phyloP scores from a whole-genome alignment of 768 basidiomycete genomes.

The Fomitopsis serialis region DNA sequence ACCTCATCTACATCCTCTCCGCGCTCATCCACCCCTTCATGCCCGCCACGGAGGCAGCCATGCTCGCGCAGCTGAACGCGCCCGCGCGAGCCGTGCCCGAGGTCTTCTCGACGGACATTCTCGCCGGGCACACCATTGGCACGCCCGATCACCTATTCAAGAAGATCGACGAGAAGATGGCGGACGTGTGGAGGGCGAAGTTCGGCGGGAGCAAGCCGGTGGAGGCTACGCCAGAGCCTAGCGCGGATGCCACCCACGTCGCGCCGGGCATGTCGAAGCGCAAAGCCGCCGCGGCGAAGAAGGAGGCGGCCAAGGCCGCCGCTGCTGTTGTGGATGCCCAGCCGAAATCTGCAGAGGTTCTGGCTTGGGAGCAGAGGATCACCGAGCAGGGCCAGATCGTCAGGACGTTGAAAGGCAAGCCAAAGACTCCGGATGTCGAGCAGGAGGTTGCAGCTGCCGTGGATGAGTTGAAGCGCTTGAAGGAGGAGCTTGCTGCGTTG shows the following conservation, averaged over 20 bases:
- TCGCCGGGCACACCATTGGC: slow-evolving; percentile 82
- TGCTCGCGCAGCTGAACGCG: slow-evolving; percentile 85
- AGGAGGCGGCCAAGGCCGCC: slow-evolving; percentile 40
- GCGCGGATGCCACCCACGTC: slow-evolving; percentile 34
- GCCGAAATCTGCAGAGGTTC: slow-evolving; percentile 68
- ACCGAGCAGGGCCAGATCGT: slow-evolving; percentile 73
- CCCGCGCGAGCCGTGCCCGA: slow-evolving; percentile 77
- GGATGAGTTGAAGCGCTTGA: slow-evolving; percentile 58
- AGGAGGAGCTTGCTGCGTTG: slow-evolving; percentile 44
- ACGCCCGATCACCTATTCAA: slow-evolving; percentile 89
- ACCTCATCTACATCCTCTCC: slow-evolving; percentile 88
- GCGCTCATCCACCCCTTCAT: slow-evolving; percentile 92
- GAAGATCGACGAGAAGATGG: slow-evolving; percentile 88
- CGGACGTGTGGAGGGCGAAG: slow-evolving; percentile 70
- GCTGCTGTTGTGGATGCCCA: slow-evolving; percentile 33
- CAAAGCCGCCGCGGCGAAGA: slow-evolving; percentile 44
- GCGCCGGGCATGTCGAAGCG: slow-evolving; percentile 46
- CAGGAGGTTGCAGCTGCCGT: slow-evolving; percentile 57
- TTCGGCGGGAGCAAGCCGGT: slow-evolving; percentile 65
- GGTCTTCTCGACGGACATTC: slow-evolving; percentile 71
- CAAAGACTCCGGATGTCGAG: slow-evolving; percentile 57
- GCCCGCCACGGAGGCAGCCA: slow-evolving; percentile 81
- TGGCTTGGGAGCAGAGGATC: slow-evolving; percentile 70
- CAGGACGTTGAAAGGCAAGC: slow-evolving; percentile 62
- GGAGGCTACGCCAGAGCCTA: slow-evolving; percentile 32